phyloP scores from a whole-genome alignment of 2,329 filamentous ascomycete genomes.

The Ceratocystis alfenasii region DNA sequence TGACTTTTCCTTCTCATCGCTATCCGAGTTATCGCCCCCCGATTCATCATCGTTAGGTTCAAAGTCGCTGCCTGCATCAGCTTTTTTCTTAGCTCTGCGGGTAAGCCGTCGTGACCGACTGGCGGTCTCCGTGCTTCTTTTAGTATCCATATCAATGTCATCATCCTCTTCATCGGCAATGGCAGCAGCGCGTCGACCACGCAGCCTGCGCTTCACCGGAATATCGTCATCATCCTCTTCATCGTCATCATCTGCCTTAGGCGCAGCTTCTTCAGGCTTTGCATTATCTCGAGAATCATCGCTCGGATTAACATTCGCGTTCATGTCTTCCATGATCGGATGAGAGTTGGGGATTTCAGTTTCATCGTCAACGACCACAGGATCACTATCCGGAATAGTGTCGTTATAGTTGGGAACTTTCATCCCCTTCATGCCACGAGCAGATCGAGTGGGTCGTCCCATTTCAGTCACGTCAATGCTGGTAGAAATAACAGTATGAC shows the following conservation, averaged over 20 bases:
- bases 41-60: conserved; percentile 46
- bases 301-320: conserved; percentile 25
- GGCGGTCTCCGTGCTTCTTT: conserved; percentile 24
- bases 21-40: conserved; percentile 45
- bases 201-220: conserved; percentile 20
- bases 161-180: conserved; percentile 34
- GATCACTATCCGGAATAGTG: conserved; percentile 21
- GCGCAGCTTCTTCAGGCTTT: neutral
- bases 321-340: conserved; percentile 27
- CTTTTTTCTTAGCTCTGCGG: conserved; percentile 36
- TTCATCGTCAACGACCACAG: conserved; percentile 22
- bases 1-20: conserved; percentile 33
- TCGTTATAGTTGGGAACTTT: conserved; percentile 27
- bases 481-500: conserved; percentile 42
- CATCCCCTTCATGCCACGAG: conserved; percentile 41
- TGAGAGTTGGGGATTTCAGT: conserved; percentile 25
- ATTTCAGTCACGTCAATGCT: conserved; percentile 26
- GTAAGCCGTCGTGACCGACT: conserved; percentile 36
- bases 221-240: conserved; percentile 29
- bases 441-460: conserved; percentile 33
- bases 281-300: conserved; percentile 12
- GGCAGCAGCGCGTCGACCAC: conserved; percentile 17
- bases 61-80: conserved; percentile 50
- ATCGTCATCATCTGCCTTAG: conserved; percentile 26
- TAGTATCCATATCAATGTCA: conserved; percentile 32